Conservation (phyloP, 2,329 filamentous ascomycete genomes). For the Mollisia scopiformis region DNA sequence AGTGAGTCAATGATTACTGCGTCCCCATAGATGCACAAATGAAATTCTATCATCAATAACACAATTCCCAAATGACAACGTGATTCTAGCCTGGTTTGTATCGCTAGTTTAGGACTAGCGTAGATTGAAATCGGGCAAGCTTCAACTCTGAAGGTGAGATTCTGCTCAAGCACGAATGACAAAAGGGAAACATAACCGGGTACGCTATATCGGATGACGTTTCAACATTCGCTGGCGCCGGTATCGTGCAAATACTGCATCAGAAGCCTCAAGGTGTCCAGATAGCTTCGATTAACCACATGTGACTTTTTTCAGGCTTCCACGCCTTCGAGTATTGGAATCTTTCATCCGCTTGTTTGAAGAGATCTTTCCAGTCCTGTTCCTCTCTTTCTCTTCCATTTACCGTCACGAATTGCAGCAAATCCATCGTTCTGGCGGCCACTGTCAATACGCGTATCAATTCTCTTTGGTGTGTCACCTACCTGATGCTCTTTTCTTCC, state of each 20-base stretch:
- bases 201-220: too few species aligned
- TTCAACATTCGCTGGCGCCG: too few species aligned
- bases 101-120: too few species aligned
- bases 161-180: not conserved
- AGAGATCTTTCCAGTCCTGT: slow-evolving; percentile 49
- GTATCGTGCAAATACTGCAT: not conserved
- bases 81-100: too few species aligned
- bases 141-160: not conserved
- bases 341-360: slow-evolving; percentile 48
- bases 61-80: too few species aligned
- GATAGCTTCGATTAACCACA: slow-evolving; percentile 7
- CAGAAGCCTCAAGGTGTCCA: not conserved
- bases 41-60: too few species aligned
- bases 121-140: too few species aligned
- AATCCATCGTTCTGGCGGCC: slow-evolving; percentile 49
- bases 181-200: not conserved
- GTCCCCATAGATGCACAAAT: too few species aligned
- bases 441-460: not conserved
- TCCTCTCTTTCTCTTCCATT: slow-evolving; percentile 51
- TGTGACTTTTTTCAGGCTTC: slow-evolving; percentile 5
- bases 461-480: slow-evolving; percentile 9
- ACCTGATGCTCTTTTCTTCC: slow-evolving; percentile 43
- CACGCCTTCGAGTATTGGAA: slow-evolving; percentile 31
- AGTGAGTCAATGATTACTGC: too few species aligned
- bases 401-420: slow-evolving; percentile 54